Evolutionary conservation across 208 protist genomes (phyloP), one percentile per base, ranked within the genome.

Genomic region (Acanthamoeba sp.): DNA sequence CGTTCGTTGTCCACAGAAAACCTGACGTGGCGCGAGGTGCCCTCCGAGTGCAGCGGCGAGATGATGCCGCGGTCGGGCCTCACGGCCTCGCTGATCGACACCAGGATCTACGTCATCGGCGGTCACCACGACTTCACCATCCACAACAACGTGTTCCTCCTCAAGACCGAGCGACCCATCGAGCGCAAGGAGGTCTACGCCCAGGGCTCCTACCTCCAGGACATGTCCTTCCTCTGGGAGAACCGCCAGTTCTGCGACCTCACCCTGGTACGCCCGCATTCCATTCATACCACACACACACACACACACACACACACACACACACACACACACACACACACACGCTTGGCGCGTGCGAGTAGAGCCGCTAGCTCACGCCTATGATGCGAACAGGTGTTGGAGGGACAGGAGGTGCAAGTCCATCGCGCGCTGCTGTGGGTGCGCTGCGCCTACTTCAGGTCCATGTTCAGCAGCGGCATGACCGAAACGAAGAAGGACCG

Each of bases 181-280:
- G 76, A 85, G 76, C 76, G 76, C 42, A 85, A 52, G 36, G 76
- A 85, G 27, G 76, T 85, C 27, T 85, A 36, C 29, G 76, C 76
- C 36, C 76, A 85, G 36, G 76, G 76, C 32, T 55, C 76, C 42
- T 85, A 45, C 40, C 42, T 85, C 40, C 36, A 85, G 36, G 76
- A 85, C 76, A 85, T 85, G 76, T 48, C 32, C 76, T 85, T 85
- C 76, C 76, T 85, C 29, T 85, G 76, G 76, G 76, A 55, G 42
- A 85, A 85, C 36, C 76, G 76, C 76, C 76, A 85, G 76, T 85
- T 85, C 36, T 85, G 76, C 36, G 76, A 85, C 76, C 76, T 85
- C 76, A 85, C 42, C 76, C 76, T 85, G 0, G 76, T 85, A 85
- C 18, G 76, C 16, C 24, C 40, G n/a, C 12, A 20, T 85, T 24